Conservation (phyloP, 352 stramenopile species). For the Salisapilia sapeloensis region DNA sequence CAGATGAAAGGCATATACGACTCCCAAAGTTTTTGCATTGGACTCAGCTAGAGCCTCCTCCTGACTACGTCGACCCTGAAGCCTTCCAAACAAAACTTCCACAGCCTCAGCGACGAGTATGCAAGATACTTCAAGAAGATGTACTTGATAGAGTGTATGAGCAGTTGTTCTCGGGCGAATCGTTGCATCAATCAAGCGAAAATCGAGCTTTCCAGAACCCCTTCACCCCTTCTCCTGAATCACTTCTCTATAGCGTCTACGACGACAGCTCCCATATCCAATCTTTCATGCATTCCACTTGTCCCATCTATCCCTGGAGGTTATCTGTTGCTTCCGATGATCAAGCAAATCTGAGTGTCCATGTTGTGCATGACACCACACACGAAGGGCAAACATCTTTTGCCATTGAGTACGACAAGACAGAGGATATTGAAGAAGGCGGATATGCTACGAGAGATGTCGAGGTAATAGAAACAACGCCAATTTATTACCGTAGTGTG, state of each 20-base stretch:
- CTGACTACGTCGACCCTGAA: slow-evolving; percentile 46
- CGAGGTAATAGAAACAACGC: too few species aligned
- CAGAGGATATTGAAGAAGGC: too few species aligned
- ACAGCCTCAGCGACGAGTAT: slow-evolving; percentile 45
- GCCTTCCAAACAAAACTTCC: slow-evolving; percentile 32
- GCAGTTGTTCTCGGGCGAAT: not conserved
- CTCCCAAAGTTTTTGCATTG: slow-evolving; percentile 28
- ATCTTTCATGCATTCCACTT: too few species aligned
- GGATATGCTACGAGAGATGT: too few species aligned
- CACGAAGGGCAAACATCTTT: too few species aligned
- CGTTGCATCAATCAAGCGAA: slow-evolving; percentile 11
- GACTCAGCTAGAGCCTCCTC: slow-evolving; percentile 24
- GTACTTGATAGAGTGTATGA: slow-evolving; percentile 44
- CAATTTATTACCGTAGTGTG: too few species aligned
- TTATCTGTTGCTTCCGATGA: too few species aligned
- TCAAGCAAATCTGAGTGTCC: too few species aligned
- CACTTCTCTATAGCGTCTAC: slow-evolving; percentile 4
- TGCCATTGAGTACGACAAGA: too few species aligned
- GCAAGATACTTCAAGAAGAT: slow-evolving; percentile 38
- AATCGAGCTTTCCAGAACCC: slow-evolving; percentile 15
- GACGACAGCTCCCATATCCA: too few species aligned
- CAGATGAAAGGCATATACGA: slow-evolving; percentile 14
- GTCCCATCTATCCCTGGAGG: too few species aligned
- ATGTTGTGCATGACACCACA: too few species aligned
- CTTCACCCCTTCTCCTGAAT: slow-evolving; percentile 6